Evolutionary conservation across 257 asterid species (phyloP).

Genomic region (Anisodus tanguticus): DNA sequence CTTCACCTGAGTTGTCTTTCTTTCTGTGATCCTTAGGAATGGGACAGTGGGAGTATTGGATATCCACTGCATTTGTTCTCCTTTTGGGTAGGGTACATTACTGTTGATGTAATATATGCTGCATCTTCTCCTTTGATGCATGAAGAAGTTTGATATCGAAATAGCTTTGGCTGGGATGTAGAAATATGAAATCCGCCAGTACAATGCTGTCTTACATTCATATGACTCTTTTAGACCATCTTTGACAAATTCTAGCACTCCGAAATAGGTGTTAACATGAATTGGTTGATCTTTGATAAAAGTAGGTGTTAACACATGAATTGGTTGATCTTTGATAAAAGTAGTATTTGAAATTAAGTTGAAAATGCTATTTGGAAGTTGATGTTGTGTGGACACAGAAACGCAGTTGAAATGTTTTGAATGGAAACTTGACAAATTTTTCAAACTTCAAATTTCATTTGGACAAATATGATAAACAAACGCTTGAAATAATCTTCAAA

Average conservation of each 20-base stretch:
- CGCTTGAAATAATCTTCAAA: too few species aligned
- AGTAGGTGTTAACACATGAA: neutral
- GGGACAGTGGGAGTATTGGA: neutral
- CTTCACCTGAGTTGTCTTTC: conserved; percentile 60
- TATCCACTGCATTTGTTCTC: neutral
- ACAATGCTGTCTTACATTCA: neutral
- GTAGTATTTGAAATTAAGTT: too few species aligned
- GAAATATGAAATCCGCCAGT: neutral
- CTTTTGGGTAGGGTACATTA: neutral
- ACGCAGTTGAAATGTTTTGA: too few species aligned
- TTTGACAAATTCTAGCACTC: neutral
- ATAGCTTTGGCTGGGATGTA: neutral
- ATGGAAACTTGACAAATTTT: too few species aligned
- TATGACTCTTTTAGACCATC: neutral
- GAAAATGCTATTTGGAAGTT: too few species aligned
- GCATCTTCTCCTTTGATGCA: neutral
- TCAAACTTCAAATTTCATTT: too few species aligned
- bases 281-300: too few species aligned
- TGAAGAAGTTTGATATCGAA: neutral
- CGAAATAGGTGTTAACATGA: neutral
- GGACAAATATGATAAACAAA: too few species aligned
- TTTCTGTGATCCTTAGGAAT: conserved; percentile 54
- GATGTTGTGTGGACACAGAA: too few species aligned
- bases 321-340: too few species aligned
- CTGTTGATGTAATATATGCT: neutral